These are phyloP conservation scores for Fusarium anguioides DNA, from an alignment of 2,329 filamentous ascomycete genomes.

Conservation along the genomic window DNA sequence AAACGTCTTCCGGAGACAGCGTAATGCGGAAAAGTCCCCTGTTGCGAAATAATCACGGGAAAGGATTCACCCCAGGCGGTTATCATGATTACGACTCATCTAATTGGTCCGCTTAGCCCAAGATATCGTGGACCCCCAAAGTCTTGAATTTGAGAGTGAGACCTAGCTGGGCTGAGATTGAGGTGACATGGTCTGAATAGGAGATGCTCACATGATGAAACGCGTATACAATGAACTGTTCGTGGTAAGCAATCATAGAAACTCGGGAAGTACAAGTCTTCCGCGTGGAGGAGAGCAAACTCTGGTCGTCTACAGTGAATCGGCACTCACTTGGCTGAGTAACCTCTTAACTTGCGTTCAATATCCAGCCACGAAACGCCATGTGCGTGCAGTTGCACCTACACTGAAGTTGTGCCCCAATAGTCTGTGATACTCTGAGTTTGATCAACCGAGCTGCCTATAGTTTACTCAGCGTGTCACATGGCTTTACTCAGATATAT, in stretches of 20 bases:
- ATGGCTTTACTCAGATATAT: background rate
- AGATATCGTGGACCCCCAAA: constrained; percentile 17
- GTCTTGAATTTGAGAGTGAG: constrained; percentile 4
- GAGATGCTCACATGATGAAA: background rate
- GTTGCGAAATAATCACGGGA: background rate
- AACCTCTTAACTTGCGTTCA: no score
- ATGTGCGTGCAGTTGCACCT: background rate
- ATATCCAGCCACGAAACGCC: background rate
- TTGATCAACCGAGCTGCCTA: background rate
- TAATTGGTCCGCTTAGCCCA: constrained; percentile 21
- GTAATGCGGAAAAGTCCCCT: constrained; percentile 4
- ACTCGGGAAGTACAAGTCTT: background rate
- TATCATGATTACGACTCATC: background rate
- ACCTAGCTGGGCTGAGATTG: background rate
- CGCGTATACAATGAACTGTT: no score
- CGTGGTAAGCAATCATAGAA: no score
- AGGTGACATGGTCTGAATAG: background rate
- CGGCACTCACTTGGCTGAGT: no score
- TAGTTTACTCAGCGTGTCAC: background rate
- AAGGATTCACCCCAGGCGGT: background rate
- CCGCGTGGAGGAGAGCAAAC: background rate
- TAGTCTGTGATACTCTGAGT: background rate
- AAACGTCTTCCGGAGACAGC: background rate
- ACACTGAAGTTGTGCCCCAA: background rate
- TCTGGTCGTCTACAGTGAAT: no score